Base-by-base conservation (phyloP, 2,329 filamentous ascomycete species). In the Aureobasidium sp. region DNA sequence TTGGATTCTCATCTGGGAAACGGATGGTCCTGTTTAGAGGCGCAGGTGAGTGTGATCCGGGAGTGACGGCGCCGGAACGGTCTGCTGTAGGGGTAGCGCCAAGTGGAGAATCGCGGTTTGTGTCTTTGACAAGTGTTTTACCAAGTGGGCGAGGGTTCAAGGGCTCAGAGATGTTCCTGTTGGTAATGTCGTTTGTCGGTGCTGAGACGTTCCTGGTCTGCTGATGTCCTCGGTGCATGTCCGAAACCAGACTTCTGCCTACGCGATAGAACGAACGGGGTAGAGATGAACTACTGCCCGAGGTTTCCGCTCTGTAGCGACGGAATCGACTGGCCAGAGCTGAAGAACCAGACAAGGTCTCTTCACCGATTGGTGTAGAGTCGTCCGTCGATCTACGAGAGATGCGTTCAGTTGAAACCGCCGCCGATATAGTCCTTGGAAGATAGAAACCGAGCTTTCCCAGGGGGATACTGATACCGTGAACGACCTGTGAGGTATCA, bases 381-480 rank as follows among this genome's bases (percentile, higher is more conserved):
- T 66, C 62, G 8, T 65, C 64, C 30, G 45, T 32, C 58, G 66
- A 67, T 69, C 70, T 69, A 0, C 61, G 62, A 9, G 69, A 70
- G n/a, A 66, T 67, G 11, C 72, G 65, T 32, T 72, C 75, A 5
- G 72, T 76, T 57, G 77, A 82, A n/a, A 78, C 65, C 30, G 77
- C 79, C 34, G 75, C 76, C 6, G 84, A 86, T 21, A 90, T 72
- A 0, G 85, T 88, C 30, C 84, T 77, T 0, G 87, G 87, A 0
- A 89, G 77, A 63, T 86, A 83, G 66, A 79, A 71, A 1, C 79
- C 77, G 59, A 90, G 74, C 69, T 89, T 90, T 0, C 84, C 86
- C 3, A 94, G 72, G 0, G 91, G 91, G 14, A 96, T 90, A 54
- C 86, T 91, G 1, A 96, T 78, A 7, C 91, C 90, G 67, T 96